A percentile compares a stretch with the other conserved stretches of the same genome.
phyloP scores from a whole-genome alignment of 225 moss, liverwort and hornwort genomes.

The Bryoerythrophyllum caledonicum region DNA sequence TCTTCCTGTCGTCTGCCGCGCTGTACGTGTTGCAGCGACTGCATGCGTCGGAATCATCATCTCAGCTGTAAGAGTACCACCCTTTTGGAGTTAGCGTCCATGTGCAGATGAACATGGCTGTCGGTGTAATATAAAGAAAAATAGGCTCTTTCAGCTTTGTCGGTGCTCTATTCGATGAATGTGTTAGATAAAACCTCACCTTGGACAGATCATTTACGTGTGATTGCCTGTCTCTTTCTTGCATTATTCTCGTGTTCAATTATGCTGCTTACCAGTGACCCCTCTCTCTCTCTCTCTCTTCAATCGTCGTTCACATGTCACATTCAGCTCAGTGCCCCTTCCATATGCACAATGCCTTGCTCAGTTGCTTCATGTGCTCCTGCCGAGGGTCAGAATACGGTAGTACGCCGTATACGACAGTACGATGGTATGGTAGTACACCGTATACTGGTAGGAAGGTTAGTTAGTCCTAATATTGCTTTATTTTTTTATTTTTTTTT shows the following conservation, averaged over 20 bases:
- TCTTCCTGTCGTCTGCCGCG: slow-evolving; percentile 48
- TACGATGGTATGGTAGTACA: too few relatives aligned
- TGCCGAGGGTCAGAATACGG: background rate
- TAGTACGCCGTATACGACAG: too few relatives aligned
- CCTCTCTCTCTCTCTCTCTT: background rate
- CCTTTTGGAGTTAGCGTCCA: background rate
- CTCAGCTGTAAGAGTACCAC: background rate
- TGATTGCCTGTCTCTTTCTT: background rate
- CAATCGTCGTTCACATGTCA: background rate
- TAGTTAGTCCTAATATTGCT: too few relatives aligned
- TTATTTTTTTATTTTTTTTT: too few relatives aligned
- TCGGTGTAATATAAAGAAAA: background rate
- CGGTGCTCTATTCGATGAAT: background rate
- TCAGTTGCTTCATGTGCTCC: background rate
- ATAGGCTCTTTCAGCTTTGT: background rate
- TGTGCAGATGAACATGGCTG: background rate
- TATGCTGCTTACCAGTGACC: background rate
- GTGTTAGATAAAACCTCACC: too few relatives aligned
- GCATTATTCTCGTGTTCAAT: background rate
- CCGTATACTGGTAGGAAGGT: too few relatives aligned
- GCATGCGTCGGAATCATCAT: background rate
- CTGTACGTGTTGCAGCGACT: slow-evolving; percentile 45
- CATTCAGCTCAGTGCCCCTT: background rate
- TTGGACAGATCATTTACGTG: slow-evolving; percentile 9
- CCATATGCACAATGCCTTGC: background rate